phyloP scores from a whole-genome alignment of 345 rosid genomes.

The Eucalyptus marginata region DNA sequence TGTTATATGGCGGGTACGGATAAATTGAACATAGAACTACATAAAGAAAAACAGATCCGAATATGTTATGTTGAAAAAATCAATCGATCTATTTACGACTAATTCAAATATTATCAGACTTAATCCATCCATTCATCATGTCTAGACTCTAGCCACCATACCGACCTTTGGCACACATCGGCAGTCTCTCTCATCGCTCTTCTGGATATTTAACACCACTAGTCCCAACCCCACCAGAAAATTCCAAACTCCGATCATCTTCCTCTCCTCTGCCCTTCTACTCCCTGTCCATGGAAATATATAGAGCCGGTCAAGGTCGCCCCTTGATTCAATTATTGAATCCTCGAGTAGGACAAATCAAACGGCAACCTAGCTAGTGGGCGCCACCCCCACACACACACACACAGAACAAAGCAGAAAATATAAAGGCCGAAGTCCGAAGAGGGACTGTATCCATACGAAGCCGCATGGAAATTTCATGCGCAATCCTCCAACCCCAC shows the following conservation, averaged over 20 bases:
- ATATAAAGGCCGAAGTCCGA: neutral
- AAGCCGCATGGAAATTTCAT: neutral
- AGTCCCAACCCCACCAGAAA: neutral
- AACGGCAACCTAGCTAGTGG: neutral
- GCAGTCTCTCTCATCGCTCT: neutral
- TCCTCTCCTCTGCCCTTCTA: neutral
- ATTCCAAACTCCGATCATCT: neutral
- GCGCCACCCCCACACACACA: neutral
- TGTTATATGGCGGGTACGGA: neutral
- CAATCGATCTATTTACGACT: accelerated
- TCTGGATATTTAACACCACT: neutral
- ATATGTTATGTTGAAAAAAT: too few relatives aligned
- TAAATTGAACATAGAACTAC: neutral
- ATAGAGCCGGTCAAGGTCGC: neutral
- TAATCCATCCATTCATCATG: neutral
- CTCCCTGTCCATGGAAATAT: neutral
- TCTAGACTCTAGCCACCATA: neutral
- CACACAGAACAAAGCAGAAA: neutral
- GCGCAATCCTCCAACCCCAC: neutral
- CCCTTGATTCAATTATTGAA: neutral
- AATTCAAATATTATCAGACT: too few relatives aligned
- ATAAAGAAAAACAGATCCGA: too few relatives aligned
- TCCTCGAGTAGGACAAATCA: neutral
- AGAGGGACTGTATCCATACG: neutral
- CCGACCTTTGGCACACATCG: neutral